phyloP scores from a whole-genome alignment of 306 rosid genomes.

The Fragaria nilgerrensis region DNA sequence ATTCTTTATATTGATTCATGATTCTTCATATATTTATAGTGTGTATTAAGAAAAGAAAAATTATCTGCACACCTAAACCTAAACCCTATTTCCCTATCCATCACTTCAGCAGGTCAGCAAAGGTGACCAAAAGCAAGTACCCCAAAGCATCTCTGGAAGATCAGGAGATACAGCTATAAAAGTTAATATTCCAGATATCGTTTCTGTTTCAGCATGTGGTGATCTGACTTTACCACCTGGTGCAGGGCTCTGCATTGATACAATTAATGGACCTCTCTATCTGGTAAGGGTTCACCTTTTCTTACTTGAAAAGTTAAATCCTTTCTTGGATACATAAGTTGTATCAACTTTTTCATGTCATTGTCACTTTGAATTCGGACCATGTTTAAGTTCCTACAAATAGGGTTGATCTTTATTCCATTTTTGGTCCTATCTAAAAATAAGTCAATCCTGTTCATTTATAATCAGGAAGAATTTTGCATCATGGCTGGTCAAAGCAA shows the following conservation, averaged over 20 bases:
- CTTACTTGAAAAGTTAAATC: not conserved
- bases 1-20: constrained; percentile 6
- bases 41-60: not conserved
- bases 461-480: not conserved
- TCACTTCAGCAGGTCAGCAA: constrained; percentile 47
- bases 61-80: not conserved
- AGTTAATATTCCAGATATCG: constrained; percentile 82
- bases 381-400: not conserved
- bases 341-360: constrained; percentile 2
- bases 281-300: constrained; percentile 55
- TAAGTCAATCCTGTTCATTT: not conserved
- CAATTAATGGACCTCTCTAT: constrained; percentile 71
- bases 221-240: constrained; percentile 97
- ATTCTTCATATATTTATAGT: not conserved
- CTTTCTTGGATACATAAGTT: not conserved
- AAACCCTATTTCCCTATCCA: not conserved
- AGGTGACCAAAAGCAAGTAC: constrained; percentile 49
- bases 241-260: constrained; percentile 94
- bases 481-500: constrained; percentile 4
- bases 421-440: not conserved
- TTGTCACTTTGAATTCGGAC: not conserved
- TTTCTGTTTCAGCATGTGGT: constrained; percentile 90
- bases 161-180: constrained; percentile 52
- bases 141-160: constrained; percentile 57
- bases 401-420: not conserved